Base-by-base conservation (phyloP, 2,329 filamentous ascomycete genomes). In the Ceratocystis variospora region DNA sequence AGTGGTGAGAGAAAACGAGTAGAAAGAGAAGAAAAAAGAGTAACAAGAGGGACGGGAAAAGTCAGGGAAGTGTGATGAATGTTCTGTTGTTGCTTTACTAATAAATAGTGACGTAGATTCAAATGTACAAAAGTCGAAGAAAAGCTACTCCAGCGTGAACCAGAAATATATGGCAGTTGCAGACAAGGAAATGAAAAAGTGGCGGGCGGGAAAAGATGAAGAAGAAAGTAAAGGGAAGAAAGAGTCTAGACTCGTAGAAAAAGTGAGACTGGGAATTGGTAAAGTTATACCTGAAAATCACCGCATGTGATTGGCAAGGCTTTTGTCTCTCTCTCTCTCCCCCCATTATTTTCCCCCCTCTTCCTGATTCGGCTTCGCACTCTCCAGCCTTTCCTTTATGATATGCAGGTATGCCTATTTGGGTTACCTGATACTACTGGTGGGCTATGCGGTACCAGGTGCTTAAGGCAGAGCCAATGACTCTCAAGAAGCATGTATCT, bases 341-440 rank as follows among this genome's bases (percentile, higher is more conserved):
- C 8, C 22, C 15, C 19, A 12, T 5, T 10, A 8, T 53, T 22
- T 28, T 10, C 10, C 48, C 12, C 19, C 25, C 46, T 53, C 48
- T 53, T 10, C 48, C 10, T 7, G 28, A n/a, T 28, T 37, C 5
- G 53, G 28, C 8, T 37, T 15, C 31, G 6, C 12, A 2, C 55
- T 57, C 28, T 37, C 28, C 55, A 59, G 5, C 17, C 28, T 37
- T 37, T 17, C 8, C 17, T n/a, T 33, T 59, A 22, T 37, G 6
- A 59, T 37, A 59, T 59, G 55, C 55, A 59, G 8, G 28, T 7
- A 37, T 59, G 55, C 55, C 55, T 28, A 37, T 59, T 59, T 59
- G 28, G 55, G 28, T 28, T 25, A 59, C 55, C 37, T 41, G 37
- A 41, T 41, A 41, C 37, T 41, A 10, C 15, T 10, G 37, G 37